Evolutionary conservation across 108 stramenopile genomes (phyloP).

Genomic region (Skeletonema menzelii): DNA sequence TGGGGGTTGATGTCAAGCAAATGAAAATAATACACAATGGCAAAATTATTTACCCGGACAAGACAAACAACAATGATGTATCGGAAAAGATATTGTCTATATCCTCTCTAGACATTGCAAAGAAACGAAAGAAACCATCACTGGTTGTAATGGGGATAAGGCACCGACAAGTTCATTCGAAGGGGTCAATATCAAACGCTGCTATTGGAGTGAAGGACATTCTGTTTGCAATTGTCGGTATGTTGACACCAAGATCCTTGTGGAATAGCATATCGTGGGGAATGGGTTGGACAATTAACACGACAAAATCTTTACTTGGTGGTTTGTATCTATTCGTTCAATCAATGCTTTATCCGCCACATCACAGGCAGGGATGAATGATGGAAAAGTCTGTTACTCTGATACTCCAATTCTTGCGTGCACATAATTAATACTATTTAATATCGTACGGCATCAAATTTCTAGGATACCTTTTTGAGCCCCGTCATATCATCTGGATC

Average conservation of each 20-base stretch:
- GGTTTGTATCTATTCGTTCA: constrained; percentile 23
- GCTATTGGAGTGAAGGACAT: background rate
- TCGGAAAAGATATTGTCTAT: constrained; percentile 35
- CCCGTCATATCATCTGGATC: constrained; percentile 4
- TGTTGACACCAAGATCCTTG: constrained; percentile 16
- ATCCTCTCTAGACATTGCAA: constrained; percentile 22
- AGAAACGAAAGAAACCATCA: constrained; percentile 39
- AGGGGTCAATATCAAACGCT: background rate
- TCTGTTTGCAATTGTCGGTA: background rate
- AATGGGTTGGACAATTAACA: constrained; percentile 8
- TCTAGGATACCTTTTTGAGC: background rate
- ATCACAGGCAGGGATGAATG: background rate
- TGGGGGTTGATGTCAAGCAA: background rate
- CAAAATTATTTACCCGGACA: constrained; percentile 27
- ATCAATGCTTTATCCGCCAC: constrained; percentile 33
- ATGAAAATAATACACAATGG: constrained; percentile 41
- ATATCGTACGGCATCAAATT: too few relatives aligned
- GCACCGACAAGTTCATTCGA: background rate
- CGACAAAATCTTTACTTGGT: constrained; percentile 14
- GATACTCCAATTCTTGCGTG: background rate
- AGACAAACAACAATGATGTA: constrained; percentile 1
- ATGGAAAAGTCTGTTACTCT: background rate
- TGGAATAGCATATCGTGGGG: background rate
- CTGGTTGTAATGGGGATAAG: constrained; percentile 41
- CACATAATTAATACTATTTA: background rate